Evolutionary conservation across 2,329 filamentous ascomycete genomes (phyloP).

Genomic region (Fusarium multiceps): DNA sequence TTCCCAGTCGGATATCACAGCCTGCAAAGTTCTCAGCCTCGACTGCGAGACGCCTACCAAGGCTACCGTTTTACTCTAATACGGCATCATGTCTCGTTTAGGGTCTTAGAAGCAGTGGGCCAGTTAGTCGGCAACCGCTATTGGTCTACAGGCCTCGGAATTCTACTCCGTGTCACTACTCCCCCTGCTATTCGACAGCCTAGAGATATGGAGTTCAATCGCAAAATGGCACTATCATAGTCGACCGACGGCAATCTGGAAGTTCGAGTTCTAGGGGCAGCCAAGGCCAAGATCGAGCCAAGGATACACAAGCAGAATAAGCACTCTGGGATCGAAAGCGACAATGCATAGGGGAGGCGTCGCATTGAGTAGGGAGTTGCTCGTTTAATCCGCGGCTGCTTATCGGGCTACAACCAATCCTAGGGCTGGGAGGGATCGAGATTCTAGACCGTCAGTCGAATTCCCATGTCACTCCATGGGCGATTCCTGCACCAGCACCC

Average conservation of each 20-base stretch:
- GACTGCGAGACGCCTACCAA: neutral
- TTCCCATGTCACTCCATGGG: conserved; percentile 40
- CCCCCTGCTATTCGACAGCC: neutral
- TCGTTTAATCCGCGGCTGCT: conserved; percentile 6
- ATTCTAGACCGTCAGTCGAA: conserved; percentile 35
- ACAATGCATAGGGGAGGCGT: conserved; percentile 19
- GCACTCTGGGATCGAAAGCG: conserved; percentile 20
- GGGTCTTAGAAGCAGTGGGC: neutral
- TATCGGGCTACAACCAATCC: conserved; percentile 17
- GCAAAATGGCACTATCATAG: neutral
- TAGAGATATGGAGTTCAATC: neutral
- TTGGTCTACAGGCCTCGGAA: neutral
- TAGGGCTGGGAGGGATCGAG: conserved; percentile 36
- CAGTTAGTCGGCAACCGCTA: neutral
- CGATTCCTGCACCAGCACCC: conserved; percentile 26
- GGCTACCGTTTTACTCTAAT: neutral
- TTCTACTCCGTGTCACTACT: neutral
- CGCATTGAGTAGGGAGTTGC: conserved; percentile 27
- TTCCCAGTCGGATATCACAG: neutral
- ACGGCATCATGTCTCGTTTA: neutral
- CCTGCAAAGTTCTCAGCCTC: neutral
- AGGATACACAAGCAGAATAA: conserved; percentile 15
- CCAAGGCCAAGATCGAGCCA: conserved; percentile 4
- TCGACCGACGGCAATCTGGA: neutral
- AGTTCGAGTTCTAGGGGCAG: neutral